Percentiles rank a stretch among this genome's conserved stretches.
Evolutionary conservation across 257 asterid genomes (phyloP).

Genomic region (Scutellaria minor): DNA sequence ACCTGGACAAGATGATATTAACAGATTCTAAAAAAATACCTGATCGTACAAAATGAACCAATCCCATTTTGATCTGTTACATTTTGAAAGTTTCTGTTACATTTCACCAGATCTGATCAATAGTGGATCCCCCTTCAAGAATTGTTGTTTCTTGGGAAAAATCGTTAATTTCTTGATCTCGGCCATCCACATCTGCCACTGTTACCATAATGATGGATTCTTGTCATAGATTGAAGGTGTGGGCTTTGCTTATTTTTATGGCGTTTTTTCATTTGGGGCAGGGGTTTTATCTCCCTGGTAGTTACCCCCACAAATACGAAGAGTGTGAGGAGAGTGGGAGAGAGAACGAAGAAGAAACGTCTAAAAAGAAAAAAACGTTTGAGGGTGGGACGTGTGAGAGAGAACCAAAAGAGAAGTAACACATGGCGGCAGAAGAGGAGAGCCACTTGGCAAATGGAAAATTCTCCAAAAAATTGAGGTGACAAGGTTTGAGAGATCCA

Average conservation of each 20-base stretch:
- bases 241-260: constrained; percentile 53
- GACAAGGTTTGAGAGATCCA: no score
- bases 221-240: constrained; percentile 54
- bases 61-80: constrained; percentile 35
- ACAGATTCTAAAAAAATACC: no score
- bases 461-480: no score
- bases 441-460: no score
- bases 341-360: no score
- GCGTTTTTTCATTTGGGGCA: constrained; percentile 49
- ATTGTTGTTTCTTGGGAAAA: constrained; percentile 23
- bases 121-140: constrained; percentile 24
- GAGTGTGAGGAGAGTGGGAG: no score
- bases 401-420: no score
- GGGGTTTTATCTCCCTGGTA: constrained; percentile 86
- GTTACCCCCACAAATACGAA: constrained; percentile 76
- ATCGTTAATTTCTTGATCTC: constrained; percentile 48
- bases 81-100: constrained; percentile 20
- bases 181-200: constrained; percentile 62
- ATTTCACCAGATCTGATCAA: constrained; percentile 41
- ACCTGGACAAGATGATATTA: no score
- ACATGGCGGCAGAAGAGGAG: no score
- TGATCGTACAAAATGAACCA: no score
- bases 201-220: constrained; percentile 53
- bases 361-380: no score
- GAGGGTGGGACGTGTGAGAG: no score